phyloP scores from a whole-genome alignment of 192 early-diverging fungal species.

The Backusella mclennaniae region DNA sequence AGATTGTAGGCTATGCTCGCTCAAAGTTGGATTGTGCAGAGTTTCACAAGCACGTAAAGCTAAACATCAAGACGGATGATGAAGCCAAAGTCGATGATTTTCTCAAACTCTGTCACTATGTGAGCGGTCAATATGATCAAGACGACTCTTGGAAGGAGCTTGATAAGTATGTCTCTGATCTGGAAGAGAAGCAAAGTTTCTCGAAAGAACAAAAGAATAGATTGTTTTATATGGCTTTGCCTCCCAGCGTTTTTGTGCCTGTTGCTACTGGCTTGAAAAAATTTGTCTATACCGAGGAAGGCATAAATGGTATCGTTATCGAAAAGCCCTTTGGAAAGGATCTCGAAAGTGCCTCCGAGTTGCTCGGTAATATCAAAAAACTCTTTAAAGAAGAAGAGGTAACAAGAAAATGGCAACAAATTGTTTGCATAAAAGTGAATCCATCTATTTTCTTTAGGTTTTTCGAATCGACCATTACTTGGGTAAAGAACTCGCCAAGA shows the following conservation, averaged over 20 bases:
- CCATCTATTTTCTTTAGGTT: conserved; percentile 43
- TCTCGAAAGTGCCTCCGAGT: conserved; percentile 64
- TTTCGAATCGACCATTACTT: conserved; percentile 97
- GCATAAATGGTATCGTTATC: conserved; percentile 81
- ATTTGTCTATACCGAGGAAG: conserved; percentile 60
- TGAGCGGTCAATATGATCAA: conserved; percentile 82
- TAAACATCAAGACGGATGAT: conserved; percentile 52
- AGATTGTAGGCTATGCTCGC: conserved; percentile 93
- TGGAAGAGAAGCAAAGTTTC: conserved; percentile 47
- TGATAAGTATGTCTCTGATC: conserved; percentile 54
- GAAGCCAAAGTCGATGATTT: conserved; percentile 56
- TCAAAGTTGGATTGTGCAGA: conserved; percentile 73
- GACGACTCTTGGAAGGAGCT: conserved; percentile 64
- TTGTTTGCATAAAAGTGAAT: no score
- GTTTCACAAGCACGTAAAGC: conserved; percentile 72
- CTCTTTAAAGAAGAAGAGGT: conserved; percentile 82
- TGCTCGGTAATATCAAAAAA: conserved; percentile 66
- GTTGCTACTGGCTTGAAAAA: conserved; percentile 74
- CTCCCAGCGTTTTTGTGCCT: conserved; percentile 86
- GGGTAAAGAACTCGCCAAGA: conserved; percentile 98
- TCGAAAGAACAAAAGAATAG: conserved; percentile 39
- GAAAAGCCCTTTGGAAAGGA: conserved; percentile 98
- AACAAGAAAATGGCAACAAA: neutral
- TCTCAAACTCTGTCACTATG: conserved; percentile 68
- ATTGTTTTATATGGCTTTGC: conserved; percentile 81